Evolutionary conservation across 2,329 filamentous ascomycete genomes (phyloP), one percentile per base, ranked within the genome.

Genomic region (Nannizzia gypsea): DNA sequence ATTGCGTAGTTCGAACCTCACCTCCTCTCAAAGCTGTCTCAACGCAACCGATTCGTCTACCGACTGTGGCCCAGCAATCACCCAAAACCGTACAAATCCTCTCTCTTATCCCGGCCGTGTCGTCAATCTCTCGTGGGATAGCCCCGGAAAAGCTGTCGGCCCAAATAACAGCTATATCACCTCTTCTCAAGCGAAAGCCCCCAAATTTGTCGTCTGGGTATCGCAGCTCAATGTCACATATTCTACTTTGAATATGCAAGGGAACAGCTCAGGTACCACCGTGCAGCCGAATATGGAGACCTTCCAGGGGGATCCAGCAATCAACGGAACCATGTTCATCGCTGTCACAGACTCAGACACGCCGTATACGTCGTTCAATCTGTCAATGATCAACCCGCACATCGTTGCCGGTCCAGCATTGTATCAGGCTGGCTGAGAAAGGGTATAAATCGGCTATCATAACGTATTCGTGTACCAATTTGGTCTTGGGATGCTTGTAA

Each of bases 81-180:
- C 80, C 0, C 82, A 81, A 67, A 91, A 90, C 76, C 81, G 85
- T 52, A 84, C 80, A 9, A 80, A 81, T 56, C 88, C 88, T 0
- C 81, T 95, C 0, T 87, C 86, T 0, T 90, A 86, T 70, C 81
- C 89, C 0, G 89, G 89, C 0, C 86, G 86, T 24, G 75, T 84
- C 66, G 83, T 95, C 1, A 83, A 82, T 67, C 74, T 95, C 5
- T 70, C 79, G 48, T 95, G 89, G 89, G 88, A 93, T 26, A 73
- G 70, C 0, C 86, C 88, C 0, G 88, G 88, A 0, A 73, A 81
- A 65, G 66, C 80, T 0, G 80, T 92, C 2, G 89, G 89, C 0
- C 89, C 89, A 0, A 92, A 95, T 72, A 90, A 89, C 75, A 88
- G 83, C 68, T 95, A 95, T 70, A 74, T 90, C 56, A 92, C 89